Evolutionary conservation across 495 filamentous ascomycete species (phyloP).

Genomic region (Penicillium atrosanguineum): DNA sequence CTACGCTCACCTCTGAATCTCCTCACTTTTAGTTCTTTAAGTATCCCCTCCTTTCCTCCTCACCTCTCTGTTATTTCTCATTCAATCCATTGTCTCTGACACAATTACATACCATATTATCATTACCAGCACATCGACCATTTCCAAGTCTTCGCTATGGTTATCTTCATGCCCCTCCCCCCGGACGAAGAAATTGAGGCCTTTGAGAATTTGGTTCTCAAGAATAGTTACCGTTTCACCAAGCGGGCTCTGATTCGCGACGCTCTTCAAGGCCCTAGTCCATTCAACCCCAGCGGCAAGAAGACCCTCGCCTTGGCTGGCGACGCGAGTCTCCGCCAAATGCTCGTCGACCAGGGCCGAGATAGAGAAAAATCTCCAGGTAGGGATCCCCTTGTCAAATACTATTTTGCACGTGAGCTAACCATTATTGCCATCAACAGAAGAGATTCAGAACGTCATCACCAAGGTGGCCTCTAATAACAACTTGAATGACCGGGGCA

Average conservation of each 20-base stretch:
- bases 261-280: not conserved
- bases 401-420: too few relatives aligned
- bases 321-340: not conserved
- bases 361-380: too few relatives aligned
- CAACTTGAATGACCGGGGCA: not conserved
- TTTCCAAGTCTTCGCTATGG: not conserved
- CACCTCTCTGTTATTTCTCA: not conserved
- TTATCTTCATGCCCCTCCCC: not conserved
- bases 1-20: not conserved
- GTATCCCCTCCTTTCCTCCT: not conserved
- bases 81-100: not conserved
- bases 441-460: not conserved
- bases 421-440: not conserved
- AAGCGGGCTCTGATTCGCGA: not conserved
- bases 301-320: not conserved
- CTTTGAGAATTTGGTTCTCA: not conserved
- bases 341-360: too few relatives aligned
- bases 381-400: too few relatives aligned
- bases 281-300: not conserved
- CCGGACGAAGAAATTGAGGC: not conserved
- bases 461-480: slow-evolving; percentile 1
- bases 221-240: not conserved
- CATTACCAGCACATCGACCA: not conserved
- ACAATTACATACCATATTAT: not conserved
- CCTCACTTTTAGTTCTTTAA: not conserved